These are phyloP conservation scores for Trametes cingulata DNA, from an alignment of 768 basidiomycete genomes.

Conservation along the genomic window DNA sequence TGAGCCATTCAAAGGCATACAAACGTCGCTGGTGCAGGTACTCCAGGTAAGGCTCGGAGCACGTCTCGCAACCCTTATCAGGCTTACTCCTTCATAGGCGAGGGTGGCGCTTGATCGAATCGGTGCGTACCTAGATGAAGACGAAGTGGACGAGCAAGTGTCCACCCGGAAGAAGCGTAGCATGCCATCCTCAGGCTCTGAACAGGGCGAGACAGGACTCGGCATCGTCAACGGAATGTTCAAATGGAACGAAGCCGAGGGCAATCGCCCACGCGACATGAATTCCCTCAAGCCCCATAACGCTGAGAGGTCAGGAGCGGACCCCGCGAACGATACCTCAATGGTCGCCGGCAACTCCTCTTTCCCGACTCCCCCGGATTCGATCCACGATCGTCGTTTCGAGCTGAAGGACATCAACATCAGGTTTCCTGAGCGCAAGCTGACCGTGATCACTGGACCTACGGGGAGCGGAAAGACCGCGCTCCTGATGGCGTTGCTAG, in stretches of 20 bases:
- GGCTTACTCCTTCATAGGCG: slow-evolving; percentile 35
- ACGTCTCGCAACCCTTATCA: background rate
- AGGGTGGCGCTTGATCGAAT: slow-evolving; percentile 64
- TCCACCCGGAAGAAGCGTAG: slow-evolving; percentile 50
- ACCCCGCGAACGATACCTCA: slow-evolving; percentile 1
- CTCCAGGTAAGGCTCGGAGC: slow-evolving; percentile 45
- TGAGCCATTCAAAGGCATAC: slow-evolving; percentile 75
- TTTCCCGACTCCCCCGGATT: slow-evolving; percentile 21
- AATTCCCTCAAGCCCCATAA: slow-evolving; percentile 22
- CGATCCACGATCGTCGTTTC: slow-evolving; percentile 49
- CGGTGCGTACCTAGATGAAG: slow-evolving; percentile 58
- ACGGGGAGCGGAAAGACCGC: slow-evolving; percentile 87
- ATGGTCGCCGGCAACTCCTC: slow-evolving; percentile 25
- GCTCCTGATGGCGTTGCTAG: slow-evolving; percentile 69
- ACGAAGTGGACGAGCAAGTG: slow-evolving; percentile 62
- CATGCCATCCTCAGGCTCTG: slow-evolving; percentile 26
- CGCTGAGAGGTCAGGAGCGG: background rate
- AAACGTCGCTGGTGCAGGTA: slow-evolving; percentile 75
- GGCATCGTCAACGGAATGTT: slow-evolving; percentile 54
- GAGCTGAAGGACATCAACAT: slow-evolving; percentile 68
- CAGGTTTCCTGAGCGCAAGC: slow-evolving; percentile 67
- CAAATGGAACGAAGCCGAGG: slow-evolving; percentile 55
- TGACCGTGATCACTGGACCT: slow-evolving; percentile 77
- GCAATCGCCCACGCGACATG: slow-evolving; percentile 32
- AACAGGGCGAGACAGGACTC: slow-evolving; percentile 37